Conservation (phyloP, 2,329 filamentous ascomycete species). For the Elsinoe australis region DNA sequence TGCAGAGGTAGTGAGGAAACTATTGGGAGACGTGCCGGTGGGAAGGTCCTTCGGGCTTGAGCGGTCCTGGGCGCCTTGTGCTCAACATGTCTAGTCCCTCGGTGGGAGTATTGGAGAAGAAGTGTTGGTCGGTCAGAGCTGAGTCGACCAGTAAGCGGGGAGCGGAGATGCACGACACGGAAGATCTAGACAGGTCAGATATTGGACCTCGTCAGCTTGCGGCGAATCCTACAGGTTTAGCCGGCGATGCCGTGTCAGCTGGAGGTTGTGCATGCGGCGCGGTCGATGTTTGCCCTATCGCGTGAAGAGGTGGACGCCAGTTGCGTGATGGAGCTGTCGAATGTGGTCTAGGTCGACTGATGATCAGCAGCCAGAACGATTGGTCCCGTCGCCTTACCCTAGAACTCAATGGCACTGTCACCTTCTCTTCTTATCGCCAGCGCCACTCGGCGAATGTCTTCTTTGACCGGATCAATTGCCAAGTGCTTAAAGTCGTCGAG, state of each 20-base stretch:
- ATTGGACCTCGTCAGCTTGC: too few species aligned
- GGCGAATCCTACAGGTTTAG: constrained; percentile 6
- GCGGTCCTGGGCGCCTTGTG: constrained; percentile 9
- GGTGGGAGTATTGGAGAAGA: neutral
- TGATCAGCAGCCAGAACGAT: constrained; percentile 14
- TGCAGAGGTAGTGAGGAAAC: constrained; percentile 11
- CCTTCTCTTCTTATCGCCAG: constrained; percentile 9
- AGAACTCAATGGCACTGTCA: neutral
- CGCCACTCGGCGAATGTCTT: constrained; percentile 5
- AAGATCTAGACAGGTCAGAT: constrained; percentile 8
- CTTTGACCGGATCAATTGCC: neutral
- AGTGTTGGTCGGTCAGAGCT: neutral
- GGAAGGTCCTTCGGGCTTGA: neutral
- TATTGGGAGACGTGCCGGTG: constrained; percentile 12
- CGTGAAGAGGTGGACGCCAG: neutral
- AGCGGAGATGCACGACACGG: constrained; percentile 1
- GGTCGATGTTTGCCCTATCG: neutral
- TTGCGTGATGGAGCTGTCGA: constrained; percentile 7
- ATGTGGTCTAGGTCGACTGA: constrained; percentile 3
- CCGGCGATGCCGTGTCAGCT: constrained; percentile 11
- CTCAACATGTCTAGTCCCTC: neutral
- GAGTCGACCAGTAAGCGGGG: constrained; percentile 10
- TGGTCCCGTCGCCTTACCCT: constrained; percentile 11
- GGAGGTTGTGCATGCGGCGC: constrained; percentile 7
- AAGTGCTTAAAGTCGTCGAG: neutral